Percentiles rank a stretch among this genome's conserved stretches.
These are phyloP conservation scores for Eragrostis curvula DNA, from an alignment of 176 grass and related monocot genomes.

Conservation along the genomic window DNA sequence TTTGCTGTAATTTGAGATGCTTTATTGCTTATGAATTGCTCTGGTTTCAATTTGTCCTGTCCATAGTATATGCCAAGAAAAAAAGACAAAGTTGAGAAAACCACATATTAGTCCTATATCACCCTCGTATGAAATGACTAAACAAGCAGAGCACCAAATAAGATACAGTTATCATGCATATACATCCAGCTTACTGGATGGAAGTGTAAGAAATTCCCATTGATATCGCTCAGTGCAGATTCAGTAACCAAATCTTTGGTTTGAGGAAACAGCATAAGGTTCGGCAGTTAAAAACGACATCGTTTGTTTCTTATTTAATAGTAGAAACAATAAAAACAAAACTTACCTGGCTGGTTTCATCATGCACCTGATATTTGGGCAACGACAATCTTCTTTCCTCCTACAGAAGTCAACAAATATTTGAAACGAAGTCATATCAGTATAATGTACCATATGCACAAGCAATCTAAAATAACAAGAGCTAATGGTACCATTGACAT, in stretches of 20 bases:
- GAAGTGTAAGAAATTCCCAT: neutral
- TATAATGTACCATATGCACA: conserved; percentile 8
- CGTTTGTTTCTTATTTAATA: conserved; percentile 10
- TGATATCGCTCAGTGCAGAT: neutral
- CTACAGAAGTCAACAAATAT: conserved; percentile 54
- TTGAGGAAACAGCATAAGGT: neutral
- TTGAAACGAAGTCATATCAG: conserved; percentile 11
- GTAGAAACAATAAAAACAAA: conserved; percentile 52
- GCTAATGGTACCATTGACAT: conserved; percentile 86
- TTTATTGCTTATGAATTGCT: neutral
- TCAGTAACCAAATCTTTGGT: neutral
- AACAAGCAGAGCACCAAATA: neutral
- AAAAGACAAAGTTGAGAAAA: neutral
- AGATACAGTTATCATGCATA: neutral
- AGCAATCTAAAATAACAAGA: conserved; percentile 18
- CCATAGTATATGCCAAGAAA: neutral
- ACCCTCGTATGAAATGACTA: neutral
- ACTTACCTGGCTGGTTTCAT: conserved; percentile 99
- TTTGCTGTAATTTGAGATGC: neutral
- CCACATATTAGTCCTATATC: neutral
- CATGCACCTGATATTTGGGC: conserved; percentile 93
- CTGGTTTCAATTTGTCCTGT: neutral
- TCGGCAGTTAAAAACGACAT: neutral
- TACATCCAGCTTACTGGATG: neutral
- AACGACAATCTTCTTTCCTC: conserved; percentile 95